These are phyloP conservation scores for Cryptococcus sp. DNA, from an alignment of 1,284 basidiomycete species.

Conservation along the genomic window DNA sequence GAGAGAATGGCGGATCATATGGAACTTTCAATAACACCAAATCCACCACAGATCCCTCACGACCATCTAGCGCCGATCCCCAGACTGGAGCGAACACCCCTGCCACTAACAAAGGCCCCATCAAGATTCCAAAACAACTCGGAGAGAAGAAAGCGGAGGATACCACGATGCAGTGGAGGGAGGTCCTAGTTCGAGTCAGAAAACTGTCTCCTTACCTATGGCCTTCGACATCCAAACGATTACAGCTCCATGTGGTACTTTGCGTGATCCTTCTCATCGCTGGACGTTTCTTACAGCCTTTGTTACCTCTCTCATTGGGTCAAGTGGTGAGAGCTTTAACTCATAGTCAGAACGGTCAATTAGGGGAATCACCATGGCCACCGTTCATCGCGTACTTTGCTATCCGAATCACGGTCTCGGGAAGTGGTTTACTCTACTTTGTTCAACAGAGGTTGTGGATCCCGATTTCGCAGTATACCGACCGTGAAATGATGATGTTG, in stretches of 20 bases:
- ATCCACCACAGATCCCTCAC: background rate
- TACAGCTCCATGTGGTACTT: constrained; percentile 30
- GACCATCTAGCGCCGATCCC: background rate
- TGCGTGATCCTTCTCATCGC: constrained; percentile 25
- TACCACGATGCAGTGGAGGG: constrained; percentile 23
- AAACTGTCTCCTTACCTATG: constrained; percentile 37
- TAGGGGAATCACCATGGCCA: constrained; percentile 18
- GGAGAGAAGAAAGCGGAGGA: constrained; percentile 35
- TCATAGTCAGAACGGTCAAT: constrained; percentile 7
- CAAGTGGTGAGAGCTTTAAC: constrained; percentile 30
- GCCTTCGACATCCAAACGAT: constrained; percentile 35
- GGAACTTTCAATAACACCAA: constrained; percentile 25
- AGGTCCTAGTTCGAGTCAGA: constrained; percentile 27
- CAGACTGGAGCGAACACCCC: constrained; percentile 14
- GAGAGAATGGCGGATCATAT: constrained; percentile 10
- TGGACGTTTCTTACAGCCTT: constrained; percentile 28
- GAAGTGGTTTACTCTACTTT: constrained; percentile 65
- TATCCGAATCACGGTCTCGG: constrained; percentile 22
- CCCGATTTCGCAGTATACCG: constrained; percentile 88
- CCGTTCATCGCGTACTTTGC: constrained; percentile 29
- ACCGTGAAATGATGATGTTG: constrained; percentile 83
- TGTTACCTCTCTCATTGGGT: constrained; percentile 31
- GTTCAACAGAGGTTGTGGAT: constrained; percentile 94
- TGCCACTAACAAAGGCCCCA: constrained; percentile 5
- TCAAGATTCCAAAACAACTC: constrained; percentile 36